Evolutionary conservation across 257 asterid genomes (phyloP), one percentile per base, ranked within the genome.

Genomic region (Rehmannia glutinosa): DNA sequence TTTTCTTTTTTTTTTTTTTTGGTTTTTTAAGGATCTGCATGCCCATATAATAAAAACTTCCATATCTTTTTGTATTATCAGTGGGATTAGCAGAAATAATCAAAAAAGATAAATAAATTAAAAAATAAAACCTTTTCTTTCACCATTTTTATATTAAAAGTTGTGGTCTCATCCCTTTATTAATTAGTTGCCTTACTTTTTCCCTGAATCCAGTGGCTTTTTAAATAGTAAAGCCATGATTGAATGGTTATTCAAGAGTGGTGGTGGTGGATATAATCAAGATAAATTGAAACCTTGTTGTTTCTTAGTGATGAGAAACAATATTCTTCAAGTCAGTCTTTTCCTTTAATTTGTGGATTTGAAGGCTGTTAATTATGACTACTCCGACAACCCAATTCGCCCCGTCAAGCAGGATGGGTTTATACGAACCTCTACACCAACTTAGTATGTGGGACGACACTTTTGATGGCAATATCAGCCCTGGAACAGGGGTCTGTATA

Each of bases 401-500:
- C 16, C 82, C 92, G 6, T 69, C 95, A 10, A 78, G 89, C 63
- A 78, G 92, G 75, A 82, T 92, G 79, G 84, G 89, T 0, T 58
- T 87, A 23, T 83, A 79, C 63, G 96, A 89, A 58, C 82, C 98
- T 0, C 72, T 87, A 68, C 87, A 81, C 77, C 95, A 84, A 30
- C 81, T 92, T 16, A 76, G 86, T 80, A 77, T 87, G 91, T 92
- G 97, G 98, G 97, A 86, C 4, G 98, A 84, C 12, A 13, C 90
- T 6, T 84, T 83, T 28, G 85, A 81, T 28, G 84, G 81, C 32
- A 79, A 75, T 52, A 80, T 86, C 33, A 77, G 79, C 77, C 82
- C 92, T 19, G 82, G 77, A 8, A 30, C 74, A 3, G 81, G 75
- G 21, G 79, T 78, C 0, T 81, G 87, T 67, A 38, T 74, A 66